These are phyloP conservation scores for Croton laevigatus DNA, from an alignment of 441 rosid genomes.

Conservation along the genomic window DNA sequence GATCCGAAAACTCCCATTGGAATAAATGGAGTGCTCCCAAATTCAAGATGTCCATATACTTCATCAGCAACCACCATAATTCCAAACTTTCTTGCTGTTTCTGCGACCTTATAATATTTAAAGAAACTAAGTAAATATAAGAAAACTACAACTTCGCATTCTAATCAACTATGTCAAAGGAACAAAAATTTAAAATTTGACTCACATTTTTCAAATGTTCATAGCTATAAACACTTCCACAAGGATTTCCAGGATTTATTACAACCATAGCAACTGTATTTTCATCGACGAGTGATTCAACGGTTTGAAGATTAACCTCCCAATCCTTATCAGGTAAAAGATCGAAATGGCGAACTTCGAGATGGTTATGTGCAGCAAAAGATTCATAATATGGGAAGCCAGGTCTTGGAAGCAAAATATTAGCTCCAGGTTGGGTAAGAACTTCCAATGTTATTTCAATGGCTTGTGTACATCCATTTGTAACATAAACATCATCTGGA, in stretches of 20 bases:
- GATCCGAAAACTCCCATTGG: constrained; percentile 62
- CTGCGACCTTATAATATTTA: constrained; percentile 38
- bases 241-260: constrained; percentile 59
- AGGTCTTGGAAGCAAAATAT: constrained; percentile 58
- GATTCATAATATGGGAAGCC: constrained; percentile 54
- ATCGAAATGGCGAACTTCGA: constrained; percentile 54
- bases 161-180: too few species aligned
- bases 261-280: constrained; percentile 55
- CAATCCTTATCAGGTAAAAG: constrained; percentile 57
- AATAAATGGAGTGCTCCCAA: constrained; percentile 49
- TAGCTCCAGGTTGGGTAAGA: constrained; percentile 48
- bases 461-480: constrained; percentile 51
- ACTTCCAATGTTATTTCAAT: constrained; percentile 38
- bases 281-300: constrained; percentile 47
- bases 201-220: constrained; percentile 53
- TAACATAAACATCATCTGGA: constrained; percentile 48
- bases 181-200: background rate
- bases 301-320: constrained; percentile 54
- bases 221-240: constrained; percentile 52
- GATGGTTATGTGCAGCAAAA: constrained; percentile 30
- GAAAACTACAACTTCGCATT: background rate
- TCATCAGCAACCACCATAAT: constrained; percentile 72
- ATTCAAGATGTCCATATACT: constrained; percentile 50
- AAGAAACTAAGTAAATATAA: background rate
- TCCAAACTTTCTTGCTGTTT: constrained; percentile 52